Conservation (phyloP, 2,329 filamentous ascomycete genomes). For the Aureobasidium sp. region DNA sequence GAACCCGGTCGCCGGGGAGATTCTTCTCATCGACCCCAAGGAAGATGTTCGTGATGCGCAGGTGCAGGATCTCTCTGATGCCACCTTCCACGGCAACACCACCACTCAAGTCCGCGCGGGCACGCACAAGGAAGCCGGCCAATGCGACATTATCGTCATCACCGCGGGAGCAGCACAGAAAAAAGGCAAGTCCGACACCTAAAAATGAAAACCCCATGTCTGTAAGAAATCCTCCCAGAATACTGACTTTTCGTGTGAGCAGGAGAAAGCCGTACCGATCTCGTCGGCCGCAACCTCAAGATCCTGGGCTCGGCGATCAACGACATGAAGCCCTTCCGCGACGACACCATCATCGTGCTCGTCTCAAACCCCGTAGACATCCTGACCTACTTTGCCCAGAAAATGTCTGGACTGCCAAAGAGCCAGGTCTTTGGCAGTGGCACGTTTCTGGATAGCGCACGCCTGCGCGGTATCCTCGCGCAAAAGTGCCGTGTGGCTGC, state of each 20-base stretch:
- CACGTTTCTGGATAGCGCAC: conserved; percentile 47
- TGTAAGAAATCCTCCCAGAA: too few species aligned
- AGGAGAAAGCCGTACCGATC: conserved; percentile 39
- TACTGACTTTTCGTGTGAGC: background rate
- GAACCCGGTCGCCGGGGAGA: conserved; percentile 43
- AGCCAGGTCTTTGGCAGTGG: conserved; percentile 48
- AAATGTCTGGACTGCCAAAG: conserved; percentile 42
- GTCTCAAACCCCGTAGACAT: conserved; percentile 52
- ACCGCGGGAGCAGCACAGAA: conserved; percentile 49
- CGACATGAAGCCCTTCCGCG: conserved; percentile 43
- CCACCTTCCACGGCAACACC: conserved; percentile 40
- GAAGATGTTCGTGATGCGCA: conserved; percentile 41
- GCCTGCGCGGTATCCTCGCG: conserved; percentile 42
- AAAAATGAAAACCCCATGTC: too few species aligned
- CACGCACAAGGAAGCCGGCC: conserved; percentile 43
- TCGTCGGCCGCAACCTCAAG: conserved; percentile 43
- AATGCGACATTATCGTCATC: conserved; percentile 49
- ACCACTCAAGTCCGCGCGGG: conserved; percentile 40
- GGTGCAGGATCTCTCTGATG: conserved; percentile 48
- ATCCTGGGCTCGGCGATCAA: conserved; percentile 44
- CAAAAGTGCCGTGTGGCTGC: conserved; percentile 33
- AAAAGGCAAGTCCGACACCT: conserved; percentile 23
- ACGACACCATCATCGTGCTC: conserved; percentile 44
- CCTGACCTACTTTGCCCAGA: conserved; percentile 44
- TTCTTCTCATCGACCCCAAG: conserved; percentile 50